Conservation (phyloP, 2,329 filamentous ascomycete genomes). For the Sporothrix variecibatus region DNA sequence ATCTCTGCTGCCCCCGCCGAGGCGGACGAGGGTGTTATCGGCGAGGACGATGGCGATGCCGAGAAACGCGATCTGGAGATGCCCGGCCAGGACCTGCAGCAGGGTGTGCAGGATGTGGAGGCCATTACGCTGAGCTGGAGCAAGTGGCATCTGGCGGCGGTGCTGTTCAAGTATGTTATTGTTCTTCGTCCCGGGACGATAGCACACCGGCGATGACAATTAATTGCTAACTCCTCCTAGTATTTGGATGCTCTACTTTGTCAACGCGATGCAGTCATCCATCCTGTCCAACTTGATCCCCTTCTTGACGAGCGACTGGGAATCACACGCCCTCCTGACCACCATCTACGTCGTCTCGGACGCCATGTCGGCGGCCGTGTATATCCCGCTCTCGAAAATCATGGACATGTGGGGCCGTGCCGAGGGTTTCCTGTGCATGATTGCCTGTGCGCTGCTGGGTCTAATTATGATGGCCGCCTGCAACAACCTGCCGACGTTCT, state of each 20-base stretch:
- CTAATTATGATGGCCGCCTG: constrained; percentile 35
- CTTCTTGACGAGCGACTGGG: constrained; percentile 11
- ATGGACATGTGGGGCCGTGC: constrained; percentile 68
- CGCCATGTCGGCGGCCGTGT: constrained; percentile 13
- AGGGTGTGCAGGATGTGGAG: constrained; percentile 16
- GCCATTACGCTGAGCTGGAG: constrained; percentile 19
- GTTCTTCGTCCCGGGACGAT: background rate
- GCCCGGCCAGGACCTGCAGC: constrained; percentile 12
- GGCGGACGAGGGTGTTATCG: background rate
- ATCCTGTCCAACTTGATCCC: constrained; percentile 14
- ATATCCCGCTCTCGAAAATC: constrained; percentile 64
- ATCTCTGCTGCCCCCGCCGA: background rate
- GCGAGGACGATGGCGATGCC: background rate
- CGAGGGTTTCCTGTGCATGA: constrained; percentile 57
- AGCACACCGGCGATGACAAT: too few relatives aligned
- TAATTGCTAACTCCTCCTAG: background rate
- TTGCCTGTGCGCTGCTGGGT: constrained; percentile 48
- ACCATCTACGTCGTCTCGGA: constrained; percentile 10
- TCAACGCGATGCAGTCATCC: constrained; percentile 18
- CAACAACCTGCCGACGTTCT: constrained; percentile 53
- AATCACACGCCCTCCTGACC: constrained; percentile 1
- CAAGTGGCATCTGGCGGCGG: constrained; percentile 5
- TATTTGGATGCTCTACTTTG: constrained; percentile 19
- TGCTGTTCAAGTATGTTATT: background rate
- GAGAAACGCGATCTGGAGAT: constrained; percentile 6